Base-by-base conservation (phyloP, 768 basidiomycete genomes). In the Boletus patriciae region DNA sequence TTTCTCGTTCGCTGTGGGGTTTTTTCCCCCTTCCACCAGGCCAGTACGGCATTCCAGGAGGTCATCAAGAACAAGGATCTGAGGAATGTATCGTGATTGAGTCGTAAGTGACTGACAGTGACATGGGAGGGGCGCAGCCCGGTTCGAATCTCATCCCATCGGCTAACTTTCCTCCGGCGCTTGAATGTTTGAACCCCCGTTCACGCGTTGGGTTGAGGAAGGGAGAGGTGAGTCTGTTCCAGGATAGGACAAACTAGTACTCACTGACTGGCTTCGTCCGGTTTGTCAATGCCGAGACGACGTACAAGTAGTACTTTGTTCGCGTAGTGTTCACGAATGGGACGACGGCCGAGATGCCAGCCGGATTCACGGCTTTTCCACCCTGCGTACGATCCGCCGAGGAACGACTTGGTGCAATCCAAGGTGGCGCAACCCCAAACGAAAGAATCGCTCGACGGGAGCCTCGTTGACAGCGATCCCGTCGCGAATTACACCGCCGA, bases 21-120 rank as follows among this genome's bases (percentile, higher is more conserved):
- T n/a, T n/a, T n/a, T n/a, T n/a, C n/a, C n/a, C 25, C 15, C 48
- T 52, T 51, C 25, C 25, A 16, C 25, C 34, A 33, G 52, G 21
- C 15, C 47, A 52, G n/a, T 18, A 19, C 36, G 8, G 21, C 34
- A 0, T 40, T 52, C 38, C 21, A 41, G 21, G 25, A 42, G 21
- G 36, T 46, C 11, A 16, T 54, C 36, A 33, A 45, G 33, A 54
- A 56, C 27, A 62, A 48, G 41, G 15, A 40, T 9, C 18, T 53
- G 57, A 66, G 11, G 57, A 60, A n/a, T 46, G 50, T 3, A 29
- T 63, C 15, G 60, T 57, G 6, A 66, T 59, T 6, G 64, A 56
- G 34, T 42, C 53, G 19, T 42, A 50, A 44, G 23, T 7, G 25
- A 57, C 37, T n/a, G n/a, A n/a, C n/a, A n/a, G n/a, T 33, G 29